These are phyloP conservation scores for Tremella yokohamensis DNA, from an alignment of 768 basidiomycete genomes.

Conservation along the genomic window DNA sequence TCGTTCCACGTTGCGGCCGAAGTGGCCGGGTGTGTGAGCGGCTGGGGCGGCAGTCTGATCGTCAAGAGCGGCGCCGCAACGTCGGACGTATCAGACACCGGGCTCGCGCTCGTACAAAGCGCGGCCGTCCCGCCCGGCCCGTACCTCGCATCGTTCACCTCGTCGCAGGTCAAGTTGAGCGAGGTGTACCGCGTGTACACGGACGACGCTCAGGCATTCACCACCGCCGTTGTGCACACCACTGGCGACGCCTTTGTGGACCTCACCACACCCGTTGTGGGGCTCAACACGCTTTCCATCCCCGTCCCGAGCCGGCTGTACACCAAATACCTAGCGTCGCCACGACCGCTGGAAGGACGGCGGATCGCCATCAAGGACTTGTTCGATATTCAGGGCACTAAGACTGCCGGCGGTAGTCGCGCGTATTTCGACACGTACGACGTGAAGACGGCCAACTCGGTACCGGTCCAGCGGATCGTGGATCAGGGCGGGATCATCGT, in stretches of 20 bases:
- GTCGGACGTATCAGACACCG: slow-evolving; percentile 18
- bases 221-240: slow-evolving; percentile 22
- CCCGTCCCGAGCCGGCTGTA: slow-evolving; percentile 58
- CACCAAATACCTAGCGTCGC: slow-evolving; percentile 28
- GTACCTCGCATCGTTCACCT: slow-evolving; percentile 22
- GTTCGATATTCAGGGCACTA: slow-evolving; percentile 52
- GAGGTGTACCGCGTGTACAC: slow-evolving; percentile 36
- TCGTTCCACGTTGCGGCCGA: slow-evolving; percentile 23
- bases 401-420: slow-evolving; percentile 53
- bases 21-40: slow-evolving; percentile 16
- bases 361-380: slow-evolving; percentile 59
- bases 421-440: slow-evolving; percentile 52
- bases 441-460: slow-evolving; percentile 51
- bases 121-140: slow-evolving; percentile 31
- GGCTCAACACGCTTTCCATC: slow-evolving; percentile 48
- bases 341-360: slow-evolving; percentile 54
- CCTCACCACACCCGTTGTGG: slow-evolving; percentile 16
- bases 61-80: slow-evolving; percentile 26
- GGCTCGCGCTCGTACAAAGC: slow-evolving; percentile 17
- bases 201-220: slow-evolving; percentile 38
- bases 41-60: slow-evolving; percentile 22
- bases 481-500: slow-evolving; percentile 57
- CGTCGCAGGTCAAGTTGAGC: slow-evolving; percentile 20
- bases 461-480: slow-evolving; percentile 56
- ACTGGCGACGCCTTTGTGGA: slow-evolving; percentile 18